Evolutionary conservation across 2,329 filamentous ascomycete genomes (phyloP), one percentile per base, ranked within the genome.

Genomic region (Aschersonia sp.): DNA sequence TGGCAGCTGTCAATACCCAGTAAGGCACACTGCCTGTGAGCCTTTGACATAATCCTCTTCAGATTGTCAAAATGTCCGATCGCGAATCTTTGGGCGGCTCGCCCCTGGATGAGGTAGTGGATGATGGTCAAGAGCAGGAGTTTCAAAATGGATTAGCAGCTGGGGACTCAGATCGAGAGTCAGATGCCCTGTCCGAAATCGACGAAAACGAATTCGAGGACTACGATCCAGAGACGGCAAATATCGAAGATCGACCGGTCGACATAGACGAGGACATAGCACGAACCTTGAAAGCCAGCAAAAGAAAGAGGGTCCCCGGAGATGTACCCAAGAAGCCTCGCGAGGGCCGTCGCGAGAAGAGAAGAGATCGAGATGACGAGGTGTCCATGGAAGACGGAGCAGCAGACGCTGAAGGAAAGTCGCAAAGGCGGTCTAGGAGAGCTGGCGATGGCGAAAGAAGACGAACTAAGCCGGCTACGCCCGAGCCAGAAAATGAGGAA

Each of bases 401-500:
- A 5, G 66, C 66, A 42, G 66, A 64, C 8, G 69, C 70, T 10
- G 65, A 63, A 35, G 66, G 64, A 49, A 66, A 68, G 48, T 61
- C 70, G 47, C 62, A 66, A 35, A 63, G 71, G 45, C 73, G 75
- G 58, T 67, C 72, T 53, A 68, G 68, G 52, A 69, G 72, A 48
- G 53, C 64, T 54, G 65, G 60, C 30, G 71, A 68, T 46, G 68
- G 66, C 33, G 69, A 69, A 54, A 73, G 74, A 54, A 73, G 68
- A 51, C 68, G 50, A 11, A 39, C 66, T 40, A 72, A 70, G 54
- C 57, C 61, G 22, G 70, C 68, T 54, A 53, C 68, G 22, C 72
- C 72, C 4, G 77, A 81, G 50, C 75, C 79, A 5, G 80, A 86
- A 52, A 76, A 85, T 54, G 87, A 94, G 51, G 85, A 87, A 57